Evolutionary conservation across 1,284 basidiomycete species (phyloP), one percentile per base, ranked within the genome.

Genomic region (Cutaneotrichosporon sp.): DNA sequence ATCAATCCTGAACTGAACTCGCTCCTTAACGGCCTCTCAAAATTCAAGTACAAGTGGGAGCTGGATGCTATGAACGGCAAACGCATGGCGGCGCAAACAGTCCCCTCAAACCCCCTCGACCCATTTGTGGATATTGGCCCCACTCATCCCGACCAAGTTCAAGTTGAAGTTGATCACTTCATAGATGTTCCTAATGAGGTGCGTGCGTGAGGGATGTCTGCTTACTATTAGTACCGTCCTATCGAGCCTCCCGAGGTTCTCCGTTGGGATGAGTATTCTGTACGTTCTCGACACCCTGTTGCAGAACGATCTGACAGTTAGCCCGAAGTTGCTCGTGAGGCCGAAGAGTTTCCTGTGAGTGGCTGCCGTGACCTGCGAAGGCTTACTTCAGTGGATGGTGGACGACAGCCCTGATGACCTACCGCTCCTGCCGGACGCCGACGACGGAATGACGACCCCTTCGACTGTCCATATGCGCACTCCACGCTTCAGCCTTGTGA

Each of bases 11-110:
- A 55, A 3, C 63, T 72, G 65, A 42, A 58, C 6, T 55, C 17
- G 1, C 54, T 65, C 33, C 61, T 69, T 24, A 37, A 46, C 2
- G 38, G 45, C 6, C 39, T 63, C 47, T 51, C 51, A 31, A 46
- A 58, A 38, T 41, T 55, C 3, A 52, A 51, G 32, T 69, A 63
- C 49, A 55, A 64, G 38, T 71, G 70, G 70, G 58, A 70, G 54
- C 19, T 49, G 9, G 65, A 67, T 16, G 38, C 59, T 19, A 48
- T n/a, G n/a, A n/a, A n/a, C n/a, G n/a, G n/a, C n/a, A n/a, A n/a
- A n/a, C n/a, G n/a, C n/a, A 54, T 5, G 33, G 26, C 11, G 14
- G 37, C 20, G 12, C 20, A 10, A 24, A 39, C 16, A 9, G 6
- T 8, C 7, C 35, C 16, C 35, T 10, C 8, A n/a, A n/a, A n/a